These are phyloP conservation scores for Debaryomyces prosopidis DNA, from an alignment of 805 yeast species.

Conservation along the genomic window DNA sequence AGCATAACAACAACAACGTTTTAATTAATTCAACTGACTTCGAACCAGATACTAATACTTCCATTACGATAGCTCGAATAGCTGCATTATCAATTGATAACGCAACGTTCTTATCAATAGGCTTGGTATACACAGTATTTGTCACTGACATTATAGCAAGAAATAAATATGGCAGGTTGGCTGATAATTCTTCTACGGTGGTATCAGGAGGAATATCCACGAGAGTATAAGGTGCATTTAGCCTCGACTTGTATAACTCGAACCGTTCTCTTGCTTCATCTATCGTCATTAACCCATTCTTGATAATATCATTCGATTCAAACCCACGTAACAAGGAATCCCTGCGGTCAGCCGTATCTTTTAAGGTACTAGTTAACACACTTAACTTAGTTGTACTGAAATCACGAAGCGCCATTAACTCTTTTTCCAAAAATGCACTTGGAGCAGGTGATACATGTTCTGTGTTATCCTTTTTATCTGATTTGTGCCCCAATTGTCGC, in stretches of 20 bases:
- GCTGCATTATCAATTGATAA: slow-evolving; percentile 55
- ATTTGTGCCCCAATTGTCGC: slow-evolving; percentile 10
- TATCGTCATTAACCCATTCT: slow-evolving; percentile 54
- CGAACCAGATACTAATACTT: slow-evolving; percentile 67
- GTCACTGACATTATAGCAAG: slow-evolving; percentile 65
- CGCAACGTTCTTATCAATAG: slow-evolving; percentile 32
- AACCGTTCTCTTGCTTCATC: slow-evolving; percentile 62
- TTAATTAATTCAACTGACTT: slow-evolving; percentile 70
- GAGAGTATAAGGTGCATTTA: slow-evolving; percentile 56
- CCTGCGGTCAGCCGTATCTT: slow-evolving; percentile 46
- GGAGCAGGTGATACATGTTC: slow-evolving; percentile 12
- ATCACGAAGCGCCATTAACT: slow-evolving; percentile 34
- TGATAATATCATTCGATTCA: slow-evolving; percentile 49
- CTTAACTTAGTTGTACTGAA: slow-evolving; percentile 34
- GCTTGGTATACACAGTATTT: slow-evolving; percentile 39
- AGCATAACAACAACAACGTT: slow-evolving; percentile 56
- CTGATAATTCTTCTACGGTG: slow-evolving; percentile 49
- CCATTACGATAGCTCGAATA: slow-evolving; percentile 50
- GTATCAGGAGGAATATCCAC: slow-evolving; percentile 50
- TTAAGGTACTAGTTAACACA: slow-evolving; percentile 46
- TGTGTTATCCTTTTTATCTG: not conserved
- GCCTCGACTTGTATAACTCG: slow-evolving; percentile 44
- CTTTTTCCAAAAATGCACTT: slow-evolving; percentile 43
- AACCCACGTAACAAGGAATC: slow-evolving; percentile 27
- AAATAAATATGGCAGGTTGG: slow-evolving; percentile 59